Conservation (phyloP, 805 yeast species). For the Wickerhamomyces silvicola region DNA sequence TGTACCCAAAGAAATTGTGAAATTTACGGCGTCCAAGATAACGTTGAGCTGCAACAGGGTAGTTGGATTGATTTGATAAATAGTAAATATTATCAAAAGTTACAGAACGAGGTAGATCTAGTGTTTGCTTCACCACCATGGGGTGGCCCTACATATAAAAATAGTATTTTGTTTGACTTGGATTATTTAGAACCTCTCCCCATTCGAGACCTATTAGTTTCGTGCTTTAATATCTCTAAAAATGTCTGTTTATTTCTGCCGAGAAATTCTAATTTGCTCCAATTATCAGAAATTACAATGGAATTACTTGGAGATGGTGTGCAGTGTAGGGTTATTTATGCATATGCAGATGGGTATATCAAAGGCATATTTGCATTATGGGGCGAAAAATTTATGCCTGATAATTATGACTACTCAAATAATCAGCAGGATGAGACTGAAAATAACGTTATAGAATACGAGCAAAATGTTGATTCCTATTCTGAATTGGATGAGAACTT, state of each 20-base stretch:
- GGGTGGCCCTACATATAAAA: conserved; percentile 69
- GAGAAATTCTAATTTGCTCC: conserved; percentile 47
- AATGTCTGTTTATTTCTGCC: conserved; percentile 62
- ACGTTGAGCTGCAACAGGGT: conserved; percentile 41
- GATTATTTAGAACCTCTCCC: conserved; percentile 40
- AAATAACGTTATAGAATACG: too few species aligned
- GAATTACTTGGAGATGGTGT: conserved; percentile 38
- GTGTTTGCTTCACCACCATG: conserved; percentile 81
- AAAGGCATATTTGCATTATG: conserved; percentile 57
- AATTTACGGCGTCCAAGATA: conserved; percentile 51
- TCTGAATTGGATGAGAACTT: too few species aligned
- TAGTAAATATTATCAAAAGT: conserved; percentile 2
- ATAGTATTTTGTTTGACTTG: conserved; percentile 38
- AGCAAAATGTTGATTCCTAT: too few species aligned
- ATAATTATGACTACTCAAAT: conserved; percentile 13
- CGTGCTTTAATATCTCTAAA: conserved; percentile 33
- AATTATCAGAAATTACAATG: conserved; percentile 41
- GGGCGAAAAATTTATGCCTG: conserved; percentile 41
- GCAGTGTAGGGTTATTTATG: conserved; percentile 39
- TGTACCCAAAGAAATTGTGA: conserved; percentile 63
- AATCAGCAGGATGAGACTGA: too few species aligned
- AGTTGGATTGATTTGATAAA: conserved; percentile 35
- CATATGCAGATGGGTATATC: conserved; percentile 33
- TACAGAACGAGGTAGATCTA: conserved; percentile 34
- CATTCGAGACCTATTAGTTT: conserved; percentile 37